phyloP scores from a whole-genome alignment of 768 basidiomycete species.

The Solioccasus polychromus region DNA sequence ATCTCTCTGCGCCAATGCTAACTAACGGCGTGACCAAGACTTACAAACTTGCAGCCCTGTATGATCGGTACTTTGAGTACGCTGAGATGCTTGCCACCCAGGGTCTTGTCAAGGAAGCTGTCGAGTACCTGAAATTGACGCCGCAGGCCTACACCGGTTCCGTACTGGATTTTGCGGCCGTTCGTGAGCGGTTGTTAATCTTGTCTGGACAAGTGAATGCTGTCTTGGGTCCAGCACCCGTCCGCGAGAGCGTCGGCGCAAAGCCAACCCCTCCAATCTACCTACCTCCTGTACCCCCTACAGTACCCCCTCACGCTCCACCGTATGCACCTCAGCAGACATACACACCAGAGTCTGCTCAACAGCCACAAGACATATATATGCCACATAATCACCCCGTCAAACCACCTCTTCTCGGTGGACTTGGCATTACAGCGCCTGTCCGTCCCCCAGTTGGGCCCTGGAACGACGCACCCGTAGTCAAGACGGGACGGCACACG shows the following conservation, averaged over 20 bases:
- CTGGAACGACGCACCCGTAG: constrained; percentile 88
- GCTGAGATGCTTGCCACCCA: constrained; percentile 89
- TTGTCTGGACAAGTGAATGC: constrained; percentile 31
- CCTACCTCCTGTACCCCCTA: constrained; percentile 32
- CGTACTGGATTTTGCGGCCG: constrained; percentile 40
- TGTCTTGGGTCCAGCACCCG: constrained; percentile 27
- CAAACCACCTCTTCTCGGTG: constrained; percentile 43
- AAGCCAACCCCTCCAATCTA: not conserved
- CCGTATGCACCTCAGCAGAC: constrained; percentile 15
- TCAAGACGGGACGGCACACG: constrained; percentile 44
- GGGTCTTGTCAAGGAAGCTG: constrained; percentile 82
- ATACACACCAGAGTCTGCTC: not conserved
- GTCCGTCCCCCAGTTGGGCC: constrained; percentile 51
- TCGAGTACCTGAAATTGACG: constrained; percentile 73
- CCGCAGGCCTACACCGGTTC: constrained; percentile 76
- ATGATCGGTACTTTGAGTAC: constrained; percentile 95
- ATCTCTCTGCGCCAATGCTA: constrained; percentile 47
- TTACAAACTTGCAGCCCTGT: constrained; percentile 82
- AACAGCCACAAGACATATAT: constrained; percentile 5
- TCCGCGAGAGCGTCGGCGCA: constrained; percentile 29
- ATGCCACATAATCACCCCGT: constrained; percentile 27
- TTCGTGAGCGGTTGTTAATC: constrained; percentile 44
- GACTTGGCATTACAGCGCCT: constrained; percentile 35
- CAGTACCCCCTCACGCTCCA: no score
- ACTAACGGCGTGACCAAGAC: constrained; percentile 45